Evolutionary conservation across 306 rosid genomes (phyloP), one percentile per base, ranked within the genome.

Genomic region (Fragaria iinumae): DNA sequence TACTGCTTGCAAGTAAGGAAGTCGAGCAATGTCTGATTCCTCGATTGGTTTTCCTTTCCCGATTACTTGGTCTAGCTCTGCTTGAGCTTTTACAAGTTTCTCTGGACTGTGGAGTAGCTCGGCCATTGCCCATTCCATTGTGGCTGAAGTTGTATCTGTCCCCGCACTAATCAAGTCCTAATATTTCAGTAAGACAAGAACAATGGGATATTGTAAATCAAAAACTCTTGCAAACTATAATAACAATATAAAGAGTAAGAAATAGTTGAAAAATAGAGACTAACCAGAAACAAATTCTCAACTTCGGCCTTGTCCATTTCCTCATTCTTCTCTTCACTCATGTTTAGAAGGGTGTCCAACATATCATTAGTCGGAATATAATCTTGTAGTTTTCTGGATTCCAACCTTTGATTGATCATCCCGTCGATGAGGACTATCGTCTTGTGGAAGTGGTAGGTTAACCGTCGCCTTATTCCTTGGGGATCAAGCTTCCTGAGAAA

Each of bases 41-140:
- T 72, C 55, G 4, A 72, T 50, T 27, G 8, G 56, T 39, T 65
- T 72, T 8, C 72, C 77, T 52, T 29, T 52, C n/a, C 78, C 82
- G 1, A 79, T 72, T 25, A 62, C 11, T 27, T 72, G 47, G 17
- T 64, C 5, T 4, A 65, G 23, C 36, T 79, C 82, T 39, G 2
- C 13, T 32, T 67, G 49, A 2, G 77, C 47, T 52, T 79, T 65
- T 27, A 29, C 32, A 20, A 79, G 17, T 4, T 8, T 45, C 36
- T 79, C 49, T 0, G 70, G 78, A 68, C 44, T 39, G 29, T 55
- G 47, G 6, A 79, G 68, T 4, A 72, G 77, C 73, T 79, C 73
- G 1, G 69, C 55, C 82, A 79, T 79, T 12, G 68, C 78, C 78
- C 78, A 79, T 65, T 72, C 73, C 66, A 63, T 11, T 41, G 78